Percentiles rank a stretch among this genome's conserved stretches.
Conservation (phyloP, 345 rosid genomes). For the Boechera stricta region DNA sequence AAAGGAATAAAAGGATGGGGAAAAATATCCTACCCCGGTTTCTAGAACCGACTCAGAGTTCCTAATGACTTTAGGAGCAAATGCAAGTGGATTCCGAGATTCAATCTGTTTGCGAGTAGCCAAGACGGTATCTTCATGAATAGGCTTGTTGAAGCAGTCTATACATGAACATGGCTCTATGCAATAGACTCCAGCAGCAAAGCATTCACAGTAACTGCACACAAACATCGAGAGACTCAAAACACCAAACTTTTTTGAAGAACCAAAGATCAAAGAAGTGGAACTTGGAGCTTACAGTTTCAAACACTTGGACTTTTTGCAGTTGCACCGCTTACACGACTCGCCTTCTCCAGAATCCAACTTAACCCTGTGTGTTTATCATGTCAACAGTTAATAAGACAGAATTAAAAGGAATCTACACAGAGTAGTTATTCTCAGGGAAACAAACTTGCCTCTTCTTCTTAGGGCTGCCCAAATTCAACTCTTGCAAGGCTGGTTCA, state of each 20-base stretch:
- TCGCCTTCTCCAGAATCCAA: conserved; percentile 70
- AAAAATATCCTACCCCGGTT: conserved; percentile 57
- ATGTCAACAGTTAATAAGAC: conserved; percentile 1
- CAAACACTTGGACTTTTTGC: conserved; percentile 94
- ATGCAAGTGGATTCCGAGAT: conserved; percentile 96
- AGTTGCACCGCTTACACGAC: conserved; percentile 92
- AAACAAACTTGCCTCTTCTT: conserved; percentile 69
- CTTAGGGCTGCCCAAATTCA: conserved; percentile 71
- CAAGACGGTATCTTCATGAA: conserved; percentile 88
- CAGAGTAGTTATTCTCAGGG: neutral
- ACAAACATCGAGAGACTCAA: conserved; percentile 24
- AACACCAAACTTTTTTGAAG: neutral
- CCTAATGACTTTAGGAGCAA: conserved; percentile 96
- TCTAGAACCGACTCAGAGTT: conserved; percentile 61
- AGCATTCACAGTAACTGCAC: conserved; percentile 72
- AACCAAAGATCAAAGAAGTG: neutral
- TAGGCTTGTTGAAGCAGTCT: conserved; percentile 94
- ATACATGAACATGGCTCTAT: conserved; percentile 93
- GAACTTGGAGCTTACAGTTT: conserved; percentile 78
- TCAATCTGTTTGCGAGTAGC: conserved; percentile 97
- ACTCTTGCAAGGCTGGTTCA: conserved; percentile 57
- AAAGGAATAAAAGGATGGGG: conserved; percentile 2
- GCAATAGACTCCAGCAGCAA: conserved; percentile 98
- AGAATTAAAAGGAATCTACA: conserved; percentile 1
- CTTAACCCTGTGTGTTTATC: conserved; percentile 58